These are phyloP conservation scores for Kwoniella mangroviensis DNA, from an alignment of 768 basidiomycete genomes.

Conservation along the genomic window DNA sequence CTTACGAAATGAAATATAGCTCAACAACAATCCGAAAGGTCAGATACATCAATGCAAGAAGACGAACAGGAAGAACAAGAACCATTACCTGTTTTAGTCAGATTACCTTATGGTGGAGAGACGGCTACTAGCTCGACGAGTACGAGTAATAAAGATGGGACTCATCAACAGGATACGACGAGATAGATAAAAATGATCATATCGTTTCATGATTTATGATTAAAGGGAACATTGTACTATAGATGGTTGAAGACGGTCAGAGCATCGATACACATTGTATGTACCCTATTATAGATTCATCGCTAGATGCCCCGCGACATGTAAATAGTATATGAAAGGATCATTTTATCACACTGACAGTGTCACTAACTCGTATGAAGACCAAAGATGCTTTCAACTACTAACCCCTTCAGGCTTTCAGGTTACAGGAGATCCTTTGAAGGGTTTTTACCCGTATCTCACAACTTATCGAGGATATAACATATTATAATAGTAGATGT, in stretches of 20 bases:
- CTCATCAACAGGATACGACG: neutral
- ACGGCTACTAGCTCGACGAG: slow-evolving; percentile 4
- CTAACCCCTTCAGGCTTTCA: neutral
- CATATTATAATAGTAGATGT: neutral
- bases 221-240: neutral
- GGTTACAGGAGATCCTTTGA: neutral
- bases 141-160: neutral
- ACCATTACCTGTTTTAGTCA: slow-evolving; percentile 48
- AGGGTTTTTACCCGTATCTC: neutral
- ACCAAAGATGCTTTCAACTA: neutral
- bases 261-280: neutral
- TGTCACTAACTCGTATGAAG: neutral
- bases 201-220: neutral
- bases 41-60: slow-evolving; percentile 11
- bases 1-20: neutral
- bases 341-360: neutral
- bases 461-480: neutral
- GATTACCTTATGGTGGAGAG: slow-evolving; percentile 45
- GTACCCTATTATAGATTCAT: too few relatives aligned
- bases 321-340: neutral
- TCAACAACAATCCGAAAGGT: slow-evolving; percentile 28
- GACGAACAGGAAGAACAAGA: slow-evolving; percentile 43
- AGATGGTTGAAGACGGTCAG: neutral
- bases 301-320: too few relatives aligned
- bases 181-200: neutral